Evolutionary conservation across 305 asterid genomes (phyloP).

Genomic region (Rubia peregrina): DNA sequence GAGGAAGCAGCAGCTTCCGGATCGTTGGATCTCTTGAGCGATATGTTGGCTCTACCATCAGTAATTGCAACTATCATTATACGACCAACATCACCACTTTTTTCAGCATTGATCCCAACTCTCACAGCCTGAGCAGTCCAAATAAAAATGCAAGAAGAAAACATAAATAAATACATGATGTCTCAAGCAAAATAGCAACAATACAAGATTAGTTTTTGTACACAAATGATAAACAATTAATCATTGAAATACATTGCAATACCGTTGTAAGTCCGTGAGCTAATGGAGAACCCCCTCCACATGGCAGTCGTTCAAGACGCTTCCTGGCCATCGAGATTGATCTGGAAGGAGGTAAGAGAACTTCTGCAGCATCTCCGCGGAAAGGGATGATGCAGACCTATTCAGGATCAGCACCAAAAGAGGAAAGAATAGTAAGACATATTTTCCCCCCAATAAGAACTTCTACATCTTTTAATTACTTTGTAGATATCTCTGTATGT

Average conservation of each 20-base stretch:
- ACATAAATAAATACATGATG: not conserved
- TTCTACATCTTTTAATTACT: not conserved
- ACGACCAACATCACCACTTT: constrained; percentile 98
- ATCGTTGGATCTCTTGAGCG: constrained; percentile 86
- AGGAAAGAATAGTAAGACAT: not conserved
- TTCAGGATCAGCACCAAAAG: constrained; percentile 14
- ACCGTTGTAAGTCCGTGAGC: constrained; percentile 99
- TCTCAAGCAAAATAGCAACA: not conserved
- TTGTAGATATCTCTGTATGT: not conserved
- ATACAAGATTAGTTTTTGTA: not conserved
- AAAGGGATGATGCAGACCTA: constrained; percentile 93
- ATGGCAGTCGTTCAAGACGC: constrained; percentile 98
- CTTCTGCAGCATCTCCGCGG: constrained; percentile 99
- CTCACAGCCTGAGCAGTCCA: constrained; percentile 68
- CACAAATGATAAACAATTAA: not conserved
- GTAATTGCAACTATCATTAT: constrained; percentile 96
- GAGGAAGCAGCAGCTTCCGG: constrained; percentile 65
- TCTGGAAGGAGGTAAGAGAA: constrained; percentile 96
- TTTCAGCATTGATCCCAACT: constrained; percentile 97
- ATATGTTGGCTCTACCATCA: constrained; percentile 97
- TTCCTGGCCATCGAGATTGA: constrained; percentile 98
- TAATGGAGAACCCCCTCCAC: constrained; percentile 99
- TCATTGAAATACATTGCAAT: constrained; percentile 16
- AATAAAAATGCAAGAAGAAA: not conserved
- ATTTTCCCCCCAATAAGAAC: not conserved